phyloP scores from a whole-genome alignment of 106 monocot species.

The Dioscorea zingiberensis region DNA sequence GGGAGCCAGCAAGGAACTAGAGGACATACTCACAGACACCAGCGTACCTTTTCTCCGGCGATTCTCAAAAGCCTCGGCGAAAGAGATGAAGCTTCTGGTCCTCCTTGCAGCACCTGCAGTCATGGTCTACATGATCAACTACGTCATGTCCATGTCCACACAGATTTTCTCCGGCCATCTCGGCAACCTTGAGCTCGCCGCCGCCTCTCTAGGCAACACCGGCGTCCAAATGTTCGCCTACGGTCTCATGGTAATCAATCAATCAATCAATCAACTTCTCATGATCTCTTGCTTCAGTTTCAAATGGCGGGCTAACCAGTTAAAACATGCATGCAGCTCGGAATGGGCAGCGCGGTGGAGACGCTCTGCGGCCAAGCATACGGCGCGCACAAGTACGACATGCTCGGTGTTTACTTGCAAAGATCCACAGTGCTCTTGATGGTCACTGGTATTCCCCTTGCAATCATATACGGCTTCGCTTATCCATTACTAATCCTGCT shows the following conservation, averaged over 20 bases:
- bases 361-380: slow-evolving; percentile 90
- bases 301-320: no score
- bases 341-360: slow-evolving; percentile 93
- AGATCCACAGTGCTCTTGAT: slow-evolving; percentile 62
- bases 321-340: slow-evolving; percentile 48
- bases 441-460: slow-evolving; percentile 54
- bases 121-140: slow-evolving; percentile 79
- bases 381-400: slow-evolving; percentile 66
- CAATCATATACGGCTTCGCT: slow-evolving; percentile 58
- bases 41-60: slow-evolving; percentile 18
- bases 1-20: slow-evolving; percentile 22
- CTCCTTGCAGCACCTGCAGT: slow-evolving; percentile 64
- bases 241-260: slow-evolving; percentile 62
- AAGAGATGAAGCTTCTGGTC: slow-evolving; percentile 50
- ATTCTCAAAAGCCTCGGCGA: slow-evolving; percentile 16
- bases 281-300: background rate
- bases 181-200: slow-evolving; percentile 86
- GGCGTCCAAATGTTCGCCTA: slow-evolving; percentile 86
- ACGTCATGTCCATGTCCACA: slow-evolving; percentile 79
- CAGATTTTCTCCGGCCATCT: slow-evolving; percentile 84
- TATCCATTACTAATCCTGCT: slow-evolving; percentile 44
- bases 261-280: background rate
- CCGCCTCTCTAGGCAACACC: slow-evolving; percentile 77
- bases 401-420: slow-evolving; percentile 87
- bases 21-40: slow-evolving; percentile 41